These are phyloP conservation scores for Agaricus blazei DNA, from an alignment of 768 basidiomycete species.

Conservation along the genomic window DNA sequence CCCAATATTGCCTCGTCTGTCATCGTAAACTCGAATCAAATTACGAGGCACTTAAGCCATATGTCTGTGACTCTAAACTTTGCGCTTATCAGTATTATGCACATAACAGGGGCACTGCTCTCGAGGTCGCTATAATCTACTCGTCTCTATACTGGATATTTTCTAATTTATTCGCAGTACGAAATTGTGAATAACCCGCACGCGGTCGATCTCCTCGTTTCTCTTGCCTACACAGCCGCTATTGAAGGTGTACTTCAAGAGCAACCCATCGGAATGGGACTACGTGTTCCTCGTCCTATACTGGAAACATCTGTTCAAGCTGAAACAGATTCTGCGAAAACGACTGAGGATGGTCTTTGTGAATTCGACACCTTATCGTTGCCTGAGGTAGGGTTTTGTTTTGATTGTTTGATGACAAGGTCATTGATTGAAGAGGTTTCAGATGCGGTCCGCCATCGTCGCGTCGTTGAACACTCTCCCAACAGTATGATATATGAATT, in stretches of 20 bases:
- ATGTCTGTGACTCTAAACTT: conserved; percentile 61
- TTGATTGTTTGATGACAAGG: not conserved
- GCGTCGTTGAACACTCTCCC: conserved; percentile 43
- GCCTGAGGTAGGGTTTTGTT: conserved; percentile 25
- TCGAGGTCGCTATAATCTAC: conserved; percentile 42
- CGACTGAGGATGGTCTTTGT: conserved; percentile 33
- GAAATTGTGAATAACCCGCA: conserved; percentile 62
- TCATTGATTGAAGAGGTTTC: conserved; percentile 1
- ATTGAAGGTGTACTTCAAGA: conserved; percentile 48
- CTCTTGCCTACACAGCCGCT: conserved; percentile 54
- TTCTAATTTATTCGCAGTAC: conserved; percentile 36
- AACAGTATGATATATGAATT: conserved; percentile 28
- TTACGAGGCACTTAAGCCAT: conserved; percentile 64
- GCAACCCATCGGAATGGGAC: conserved; percentile 54
- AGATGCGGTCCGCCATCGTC: conserved; percentile 46
- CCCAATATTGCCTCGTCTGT: conserved; percentile 71
- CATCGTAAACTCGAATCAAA: conserved; percentile 49
- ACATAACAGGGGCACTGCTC: conserved; percentile 58
- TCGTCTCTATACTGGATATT: not conserved
- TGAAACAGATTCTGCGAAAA: not conserved
- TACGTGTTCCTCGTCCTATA: conserved; percentile 44
- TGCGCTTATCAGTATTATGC: conserved; percentile 70
- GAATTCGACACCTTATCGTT: conserved; percentile 47
- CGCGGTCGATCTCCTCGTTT: conserved; percentile 66
- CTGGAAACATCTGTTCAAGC: not conserved